A percentile compares a stretch with the other conserved stretches of the same genome.
These are phyloP conservation scores for Cyclotella baltica DNA, from an alignment of 108 stramenopile species.

Conservation along the genomic window DNA sequence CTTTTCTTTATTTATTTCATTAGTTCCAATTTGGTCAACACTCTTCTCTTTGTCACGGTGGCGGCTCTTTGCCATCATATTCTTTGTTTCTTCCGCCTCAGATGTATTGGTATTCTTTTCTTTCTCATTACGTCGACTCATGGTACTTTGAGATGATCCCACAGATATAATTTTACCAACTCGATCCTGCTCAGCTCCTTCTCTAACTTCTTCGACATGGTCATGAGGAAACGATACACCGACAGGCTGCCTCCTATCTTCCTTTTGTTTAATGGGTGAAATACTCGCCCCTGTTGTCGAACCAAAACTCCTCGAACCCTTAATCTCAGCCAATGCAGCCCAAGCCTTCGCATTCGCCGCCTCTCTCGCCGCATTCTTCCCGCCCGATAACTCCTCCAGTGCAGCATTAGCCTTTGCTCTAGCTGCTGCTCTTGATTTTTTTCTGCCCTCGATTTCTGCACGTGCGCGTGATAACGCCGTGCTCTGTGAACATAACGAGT, in stretches of 20 bases:
- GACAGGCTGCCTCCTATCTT: slow-evolving; percentile 2
- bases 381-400: not conserved
- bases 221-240: not conserved
- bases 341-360: not conserved
- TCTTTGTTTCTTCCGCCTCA: not conserved
- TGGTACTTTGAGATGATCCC: not conserved
- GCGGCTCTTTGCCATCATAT: not conserved
- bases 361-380: not conserved
- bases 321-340: not conserved
- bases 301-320: not conserved
- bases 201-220: not conserved
- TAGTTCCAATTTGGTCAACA: not conserved
- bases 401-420: slow-evolving; percentile 1
- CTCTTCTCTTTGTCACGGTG: not conserved
- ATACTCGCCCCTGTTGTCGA: not conserved
- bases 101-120: not conserved
- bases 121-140: not conserved
- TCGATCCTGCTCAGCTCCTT: not conserved
- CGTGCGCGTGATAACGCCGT: slow-evolving; percentile 5
- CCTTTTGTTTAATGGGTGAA: not conserved
- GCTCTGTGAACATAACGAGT: not conserved
- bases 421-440: slow-evolving; percentile 6
- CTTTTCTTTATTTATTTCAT: not conserved
- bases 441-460: slow-evolving; percentile 1
- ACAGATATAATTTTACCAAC: not conserved